Base-by-base conservation (phyloP, 108 stramenopile genomes). In the Fistulifera pelliculosa region DNA sequence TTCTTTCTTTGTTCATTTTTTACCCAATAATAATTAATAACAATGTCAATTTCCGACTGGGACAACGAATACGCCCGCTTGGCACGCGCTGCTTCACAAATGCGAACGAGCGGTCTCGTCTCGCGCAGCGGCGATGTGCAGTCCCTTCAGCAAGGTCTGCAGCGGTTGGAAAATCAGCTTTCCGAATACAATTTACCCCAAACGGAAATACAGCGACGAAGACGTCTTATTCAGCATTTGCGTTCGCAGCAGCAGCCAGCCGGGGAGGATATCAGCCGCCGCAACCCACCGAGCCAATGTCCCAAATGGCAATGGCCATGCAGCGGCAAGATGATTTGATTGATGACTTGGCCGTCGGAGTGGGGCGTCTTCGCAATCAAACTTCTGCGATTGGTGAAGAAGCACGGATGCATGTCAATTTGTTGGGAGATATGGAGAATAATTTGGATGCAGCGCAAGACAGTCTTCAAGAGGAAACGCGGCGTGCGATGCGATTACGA, bases 241-340 rank as follows among this genome's bases (percentile, higher is more conserved):
- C 56, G 60, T 21, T 44, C 47, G 26, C 16, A 41, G 42, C 39
- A 18, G 23, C 27, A 5, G 41, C 16, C 1, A 4, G n/a, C n/a
- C n/a, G n/a, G n/a, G 35, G 16, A 18, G 52, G 48, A 39, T 58
- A 57, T 11, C 68, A 66, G 22, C 21, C 19, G 50, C 50, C 21
- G 27, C 50, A 27, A 10, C 8, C 51, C 17, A 27, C 39, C 4
- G 31, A 14, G 1, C 17, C 47, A n/a, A 3, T 49, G 48, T 61
- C 64, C 11, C 68, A 66, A 44, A 70, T 76, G 62, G 66, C 73
- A 0, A 49, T 65, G 35, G 83, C 82, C 41, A 69, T 87, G 26
- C 76, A 69, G 18, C 81, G 89, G 28, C 94, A 95, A 71, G 92
- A 95, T 57, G 83, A 81, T 24, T 85, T 93, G 87, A 81, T 95